These are phyloP conservation scores for Cucurbita pepo DNA, from an alignment of 306 rosid species.

Conservation along the genomic window DNA sequence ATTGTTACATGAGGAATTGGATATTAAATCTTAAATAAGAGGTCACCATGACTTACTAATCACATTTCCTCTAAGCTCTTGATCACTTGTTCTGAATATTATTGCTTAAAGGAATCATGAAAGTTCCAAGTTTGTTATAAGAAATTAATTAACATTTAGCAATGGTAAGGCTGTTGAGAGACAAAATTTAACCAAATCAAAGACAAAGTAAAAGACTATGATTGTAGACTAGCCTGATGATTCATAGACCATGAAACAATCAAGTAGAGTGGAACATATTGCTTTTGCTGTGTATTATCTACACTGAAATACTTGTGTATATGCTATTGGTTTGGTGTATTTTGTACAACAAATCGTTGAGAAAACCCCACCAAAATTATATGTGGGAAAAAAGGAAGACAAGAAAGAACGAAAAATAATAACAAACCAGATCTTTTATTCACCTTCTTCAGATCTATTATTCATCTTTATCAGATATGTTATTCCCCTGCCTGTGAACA, in stretches of 20 bases:
- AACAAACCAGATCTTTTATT: neutral
- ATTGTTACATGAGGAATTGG: too few species aligned
- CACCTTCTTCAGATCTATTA: neutral
- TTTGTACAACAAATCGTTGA: slow-evolving; percentile 1
- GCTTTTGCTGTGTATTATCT: neutral
- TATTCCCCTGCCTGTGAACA: neutral
- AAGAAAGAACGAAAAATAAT: neutral
- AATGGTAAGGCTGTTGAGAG: too few species aligned
- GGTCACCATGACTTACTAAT: too few species aligned
- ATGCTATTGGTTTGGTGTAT: neutral
- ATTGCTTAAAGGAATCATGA: too few species aligned
- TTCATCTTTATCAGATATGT: neutral
- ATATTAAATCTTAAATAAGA: too few species aligned
- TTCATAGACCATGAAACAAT: neutral
- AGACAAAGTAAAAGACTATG: neutral
- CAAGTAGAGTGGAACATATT: neutral
- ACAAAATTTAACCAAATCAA: too few species aligned
- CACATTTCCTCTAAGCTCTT: too few species aligned
- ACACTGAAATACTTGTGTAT: neutral
- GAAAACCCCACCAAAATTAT: neutral
- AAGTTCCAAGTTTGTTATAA: too few species aligned
- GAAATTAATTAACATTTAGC: too few species aligned
- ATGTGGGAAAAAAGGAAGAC: neutral
- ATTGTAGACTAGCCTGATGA: neutral
- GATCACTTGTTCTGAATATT: too few species aligned